A percentile compares a stretch with the other conserved stretches of the same genome.
Conservation (phyloP, 495 filamentous ascomycete genomes). For the Penicillium samsonianum region DNA sequence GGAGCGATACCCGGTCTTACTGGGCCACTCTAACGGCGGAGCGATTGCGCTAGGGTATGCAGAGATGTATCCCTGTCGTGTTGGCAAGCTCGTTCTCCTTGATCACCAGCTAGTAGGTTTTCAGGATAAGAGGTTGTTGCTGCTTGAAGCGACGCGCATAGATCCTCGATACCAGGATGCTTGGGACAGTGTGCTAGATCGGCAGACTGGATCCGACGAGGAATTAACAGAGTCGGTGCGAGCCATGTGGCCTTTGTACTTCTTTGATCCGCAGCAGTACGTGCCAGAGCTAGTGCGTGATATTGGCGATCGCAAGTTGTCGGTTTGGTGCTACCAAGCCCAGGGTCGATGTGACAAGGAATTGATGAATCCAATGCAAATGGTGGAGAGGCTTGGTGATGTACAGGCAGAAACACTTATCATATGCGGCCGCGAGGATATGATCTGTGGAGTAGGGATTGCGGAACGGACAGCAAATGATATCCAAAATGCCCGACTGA, state of each 20-base stretch:
- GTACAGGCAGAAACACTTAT: conserved; percentile 25
- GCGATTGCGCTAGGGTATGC: conserved; percentile 27
- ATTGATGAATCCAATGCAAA: conserved; percentile 9
- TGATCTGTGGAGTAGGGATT: conserved; percentile 22
- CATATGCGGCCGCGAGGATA: conserved; percentile 21
- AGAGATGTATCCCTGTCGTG: conserved; percentile 21
- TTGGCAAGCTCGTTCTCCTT: conserved; percentile 21
- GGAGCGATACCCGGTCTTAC: conserved; percentile 9
- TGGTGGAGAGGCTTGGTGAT: conserved; percentile 15
- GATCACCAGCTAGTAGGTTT: conserved; percentile 21
- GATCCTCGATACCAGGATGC: conserved; percentile 14
- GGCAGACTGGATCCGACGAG: conserved; percentile 9
- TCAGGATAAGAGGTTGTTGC: conserved; percentile 1
- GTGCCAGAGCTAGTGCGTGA: conserved; percentile 6
- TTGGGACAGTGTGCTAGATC: conserved; percentile 11
- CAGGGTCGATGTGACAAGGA: conserved; percentile 18
- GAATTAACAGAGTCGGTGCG: conserved; percentile 14
- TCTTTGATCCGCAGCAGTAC: conserved; percentile 18
- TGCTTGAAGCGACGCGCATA: conserved; percentile 3
- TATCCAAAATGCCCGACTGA: conserved; percentile 9
- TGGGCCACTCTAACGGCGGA: conserved; percentile 30
- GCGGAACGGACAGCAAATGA: conserved; percentile 8
- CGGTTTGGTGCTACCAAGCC: conserved; percentile 14
- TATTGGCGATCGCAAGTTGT: conserved; percentile 15
- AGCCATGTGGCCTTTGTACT: conserved; percentile 22